Evolutionary conservation across 225 moss, liverwort and hornwort genomes (phyloP).

Genomic region (Asterella californica): DNA sequence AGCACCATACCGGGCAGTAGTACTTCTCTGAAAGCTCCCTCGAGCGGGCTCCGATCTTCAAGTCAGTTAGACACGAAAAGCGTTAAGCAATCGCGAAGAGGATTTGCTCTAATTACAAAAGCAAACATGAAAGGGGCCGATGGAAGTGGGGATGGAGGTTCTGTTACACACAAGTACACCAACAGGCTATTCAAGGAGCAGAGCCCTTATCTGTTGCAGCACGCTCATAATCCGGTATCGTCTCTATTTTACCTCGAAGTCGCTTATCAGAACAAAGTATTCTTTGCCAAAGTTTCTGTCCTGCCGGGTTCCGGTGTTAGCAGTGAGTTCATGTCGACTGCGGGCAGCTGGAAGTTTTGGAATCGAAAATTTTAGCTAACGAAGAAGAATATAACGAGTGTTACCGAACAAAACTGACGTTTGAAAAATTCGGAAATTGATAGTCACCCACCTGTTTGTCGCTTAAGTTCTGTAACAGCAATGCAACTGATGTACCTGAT

Average conservation of each 20-base stretch:
- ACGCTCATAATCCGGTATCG: slow-evolving; percentile 87
- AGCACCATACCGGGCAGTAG: not conserved
- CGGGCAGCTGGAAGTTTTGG: not conserved
- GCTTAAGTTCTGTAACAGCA: not conserved
- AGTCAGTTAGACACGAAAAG: not conserved
- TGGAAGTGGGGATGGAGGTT: slow-evolving; percentile 36
- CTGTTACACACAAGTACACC: slow-evolving; percentile 48
- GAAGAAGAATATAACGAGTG: not conserved
- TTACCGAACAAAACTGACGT: not conserved
- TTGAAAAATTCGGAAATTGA: too few relatives aligned
- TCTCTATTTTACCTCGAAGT: not conserved
- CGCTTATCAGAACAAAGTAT: not conserved
- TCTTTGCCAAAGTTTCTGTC: not conserved
- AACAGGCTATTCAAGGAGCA: slow-evolving; percentile 85
- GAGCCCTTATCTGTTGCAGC: slow-evolving; percentile 94
- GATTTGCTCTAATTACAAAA: slow-evolving; percentile 18
- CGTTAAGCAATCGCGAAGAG: not conserved
- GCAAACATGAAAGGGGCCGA: slow-evolving; percentile 50
- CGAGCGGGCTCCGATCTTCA: not conserved
- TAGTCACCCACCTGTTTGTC: too few relatives aligned
- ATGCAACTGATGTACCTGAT: not conserved
- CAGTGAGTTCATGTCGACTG: not conserved
- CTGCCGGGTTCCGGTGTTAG: not conserved
- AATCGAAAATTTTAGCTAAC: not conserved
- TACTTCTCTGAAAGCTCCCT: not conserved